These are phyloP conservation scores for Pelargonium australe DNA, from an alignment of 441 rosid species.

Conservation along the genomic window DNA sequence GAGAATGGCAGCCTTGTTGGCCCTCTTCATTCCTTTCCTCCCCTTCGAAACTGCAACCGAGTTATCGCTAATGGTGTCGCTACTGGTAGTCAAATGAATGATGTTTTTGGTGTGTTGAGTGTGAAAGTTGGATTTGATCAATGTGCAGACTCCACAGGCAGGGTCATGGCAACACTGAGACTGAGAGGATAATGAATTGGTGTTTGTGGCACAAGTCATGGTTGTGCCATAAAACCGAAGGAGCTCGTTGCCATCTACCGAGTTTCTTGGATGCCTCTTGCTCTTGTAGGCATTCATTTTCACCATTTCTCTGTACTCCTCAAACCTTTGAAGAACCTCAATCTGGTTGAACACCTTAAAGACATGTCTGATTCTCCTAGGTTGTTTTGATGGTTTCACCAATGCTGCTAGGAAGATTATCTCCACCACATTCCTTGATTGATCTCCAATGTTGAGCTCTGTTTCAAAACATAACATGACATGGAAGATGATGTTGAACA, in stretches of 20 bases:
- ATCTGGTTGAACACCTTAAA: conserved; percentile 37
- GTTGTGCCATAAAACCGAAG: conserved; percentile 42
- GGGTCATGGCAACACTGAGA: not conserved
- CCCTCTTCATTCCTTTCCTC: conserved; percentile 19
- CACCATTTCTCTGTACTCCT: conserved; percentile 37
- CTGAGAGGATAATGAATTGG: not conserved
- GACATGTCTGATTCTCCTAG: conserved; percentile 33
- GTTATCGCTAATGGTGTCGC: conserved; percentile 32
- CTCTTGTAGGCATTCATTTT: conserved; percentile 29
- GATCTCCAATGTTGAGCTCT: conserved; percentile 38
- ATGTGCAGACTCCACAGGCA: conserved; percentile 28
- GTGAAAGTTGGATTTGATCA: conserved; percentile 32
- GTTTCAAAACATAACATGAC: conserved; percentile 1
- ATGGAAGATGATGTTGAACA: too few relatives aligned
- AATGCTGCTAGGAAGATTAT: conserved; percentile 37
- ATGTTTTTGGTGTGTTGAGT: conserved; percentile 26
- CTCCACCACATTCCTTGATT: conserved; percentile 41
- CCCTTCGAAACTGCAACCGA: conserved; percentile 13
- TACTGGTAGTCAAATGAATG: conserved; percentile 29
- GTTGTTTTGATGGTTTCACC: conserved; percentile 30
- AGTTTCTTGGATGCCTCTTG: conserved; percentile 35
- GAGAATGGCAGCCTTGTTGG: conserved; percentile 33
- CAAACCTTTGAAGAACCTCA: conserved; percentile 34
- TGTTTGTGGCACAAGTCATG: conserved; percentile 30
- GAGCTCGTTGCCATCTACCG: conserved; percentile 48